Evolutionary conservation across 2,329 filamentous ascomycete genomes (phyloP), one percentile per base, ranked within the genome.

Genomic region (Ophiognomonia clavigignenti-juglandacearum): DNA sequence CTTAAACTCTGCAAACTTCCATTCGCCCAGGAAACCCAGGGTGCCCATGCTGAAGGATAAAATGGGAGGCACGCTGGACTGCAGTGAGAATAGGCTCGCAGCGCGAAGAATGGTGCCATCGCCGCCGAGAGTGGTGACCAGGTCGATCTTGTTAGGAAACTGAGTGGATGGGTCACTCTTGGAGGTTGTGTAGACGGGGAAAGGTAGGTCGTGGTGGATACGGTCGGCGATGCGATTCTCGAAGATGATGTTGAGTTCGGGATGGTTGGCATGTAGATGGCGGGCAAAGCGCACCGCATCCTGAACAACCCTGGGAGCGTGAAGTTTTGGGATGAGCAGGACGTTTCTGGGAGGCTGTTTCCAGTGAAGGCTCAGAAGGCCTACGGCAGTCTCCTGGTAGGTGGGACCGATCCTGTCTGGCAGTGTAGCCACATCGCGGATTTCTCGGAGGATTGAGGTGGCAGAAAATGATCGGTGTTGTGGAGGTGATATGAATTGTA

Each of bases 41-140:
- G 92, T 95, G 6, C 93, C 93, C 88, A 98, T 96, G 62, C 90
- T 95, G 62, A 98, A 98, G 2, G 88, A 90, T 7, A 98, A 73
- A 27, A 98, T 86, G 0, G 93, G 93, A 0, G 93, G 93, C 0
- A 98, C 92, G 36, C 82, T 82, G 2, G 78, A 74, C 37, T 87
- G 83, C 31, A 88, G 85, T 50, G 89, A 89, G 68, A 95, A 97
- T 5, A 96, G 76, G 45, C 86, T 91, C 2, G 88, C 86, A 0
- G 90, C 90, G 50, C 88, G 86, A 39, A 96, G 68, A 45, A 96
- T 92, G 3, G 90, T 96, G 51, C 90, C 90, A 64, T 98, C 93
- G 35, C 93, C 93, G 44, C 93, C 93, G 41, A 98, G 81, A 0
- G 93, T 97, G 36, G 88, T 83, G 19, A 92, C 85, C 49, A 96